Base-by-base conservation (phyloP, 2,329 filamentous ascomycete species). In the Diaporthe vaccinii region DNA sequence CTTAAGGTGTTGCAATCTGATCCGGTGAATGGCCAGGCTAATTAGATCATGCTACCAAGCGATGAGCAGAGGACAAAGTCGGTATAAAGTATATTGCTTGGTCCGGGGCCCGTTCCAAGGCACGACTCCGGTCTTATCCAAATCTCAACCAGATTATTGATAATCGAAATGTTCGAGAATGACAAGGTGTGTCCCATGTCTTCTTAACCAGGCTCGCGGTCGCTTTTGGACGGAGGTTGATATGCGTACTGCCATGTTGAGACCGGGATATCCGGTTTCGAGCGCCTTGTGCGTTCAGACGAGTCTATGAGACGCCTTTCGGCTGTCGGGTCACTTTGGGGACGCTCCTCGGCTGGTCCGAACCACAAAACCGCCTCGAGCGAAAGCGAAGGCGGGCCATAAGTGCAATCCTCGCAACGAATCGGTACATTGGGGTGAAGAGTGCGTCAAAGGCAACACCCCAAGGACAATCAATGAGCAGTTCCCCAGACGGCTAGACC, bases 261-360 rank as follows among this genome's bases (percentile, higher is more conserved):
- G 41, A n/a, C 28, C 61, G 28, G 61, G 8, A 34, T 22, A 65
- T 65, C 61, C 41, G 41, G 41, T 49, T 65, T 65, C 41, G 61
- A 15, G 22, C 44, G 4, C 41, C 12, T 31, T 3, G 28, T 49
- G 17, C 44, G 4, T 65, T 34, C 25, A 49, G 61, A 49, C 41
- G 28, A 49, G 41, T 22, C 61, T 49, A 14, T 65, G 17, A 6
- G 61, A 34, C 34, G 41, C 61, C 41, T 12, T 49, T 31, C 61
- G 28, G 41, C 41, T 34, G 25, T 6, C 61, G 28, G 2, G 10
- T 34, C 17, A n/a, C 10, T 36, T 34, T 8, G 41, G 36, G 9
- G 3, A 12, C 8, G 2, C 59, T 20, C 3, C n/a, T n/a, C n/a
- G 59, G n/a, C 8, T 31, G 8, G 20, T 20, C 39, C 59, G n/a